A percentile compares a stretch with the other conserved stretches of the same genome.
Evolutionary conservation across 2,329 filamentous ascomycete species (phyloP).

Genomic region (Arthrobotrys iridis): DNA sequence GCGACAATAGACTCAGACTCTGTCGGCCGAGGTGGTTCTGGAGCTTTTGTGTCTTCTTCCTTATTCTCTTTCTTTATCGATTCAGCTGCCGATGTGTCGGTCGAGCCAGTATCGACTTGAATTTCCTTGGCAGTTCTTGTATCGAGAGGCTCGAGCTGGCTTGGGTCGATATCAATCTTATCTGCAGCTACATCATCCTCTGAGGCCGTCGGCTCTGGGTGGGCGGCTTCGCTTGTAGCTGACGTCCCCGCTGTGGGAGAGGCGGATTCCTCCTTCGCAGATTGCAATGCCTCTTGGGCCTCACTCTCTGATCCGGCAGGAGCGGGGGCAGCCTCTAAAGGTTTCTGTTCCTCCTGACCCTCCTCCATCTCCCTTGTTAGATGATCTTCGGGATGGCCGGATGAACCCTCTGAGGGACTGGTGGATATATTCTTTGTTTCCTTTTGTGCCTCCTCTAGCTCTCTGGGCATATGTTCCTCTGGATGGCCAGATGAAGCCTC

Average conservation of each 20-base stretch:
- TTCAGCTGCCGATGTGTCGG: background rate
- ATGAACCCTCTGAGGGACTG: no score
- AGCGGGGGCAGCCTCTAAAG: background rate
- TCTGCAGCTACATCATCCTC: conserved; percentile 37
- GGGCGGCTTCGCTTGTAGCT: background rate
- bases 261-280: background rate
- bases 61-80: background rate
- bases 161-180: conserved; percentile 18
- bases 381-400: no score
- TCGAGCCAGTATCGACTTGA: conserved; percentile 1
- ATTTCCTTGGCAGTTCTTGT: conserved; percentile 21
- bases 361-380: background rate
- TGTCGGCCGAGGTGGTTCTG: conserved; percentile 34
- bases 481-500: background rate
- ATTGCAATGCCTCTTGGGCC: background rate
- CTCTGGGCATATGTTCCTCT: background rate
- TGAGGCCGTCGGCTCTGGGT: conserved; percentile 27
- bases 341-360: background rate
- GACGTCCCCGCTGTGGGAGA: background rate
- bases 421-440: no score
- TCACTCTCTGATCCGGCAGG: background rate
- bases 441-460: background rate
- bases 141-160: conserved; percentile 13
- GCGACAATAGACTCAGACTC: conserved; percentile 41
- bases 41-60: background rate